Evolutionary conservation across 2,329 filamentous ascomycete species (phyloP).

Genomic region (Fusarium sp.): DNA sequence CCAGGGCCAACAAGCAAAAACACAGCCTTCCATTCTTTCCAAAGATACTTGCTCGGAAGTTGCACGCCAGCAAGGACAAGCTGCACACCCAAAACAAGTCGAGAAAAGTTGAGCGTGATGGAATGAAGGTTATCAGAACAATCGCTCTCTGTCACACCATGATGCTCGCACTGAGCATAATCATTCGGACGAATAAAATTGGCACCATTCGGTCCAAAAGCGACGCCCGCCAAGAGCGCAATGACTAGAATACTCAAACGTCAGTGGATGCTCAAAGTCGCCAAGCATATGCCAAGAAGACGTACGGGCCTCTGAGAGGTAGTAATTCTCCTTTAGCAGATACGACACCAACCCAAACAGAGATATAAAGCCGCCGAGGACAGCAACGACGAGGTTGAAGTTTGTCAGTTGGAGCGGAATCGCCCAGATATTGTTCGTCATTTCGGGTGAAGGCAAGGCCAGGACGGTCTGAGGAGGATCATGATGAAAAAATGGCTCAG

Average conservation of each 20-base stretch:
- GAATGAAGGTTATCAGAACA: slow-evolving; percentile 66
- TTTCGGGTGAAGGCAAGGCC: neutral
- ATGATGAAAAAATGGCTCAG: neutral
- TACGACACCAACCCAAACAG: slow-evolving; percentile 92
- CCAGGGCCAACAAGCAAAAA: slow-evolving; percentile 78
- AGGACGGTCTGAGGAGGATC: neutral
- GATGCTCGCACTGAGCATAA: slow-evolving; percentile 64
- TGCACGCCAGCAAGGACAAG: slow-evolving; percentile 88
- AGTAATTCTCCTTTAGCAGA: slow-evolving; percentile 86
- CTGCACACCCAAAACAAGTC: slow-evolving; percentile 88
- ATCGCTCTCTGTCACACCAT: neutral
- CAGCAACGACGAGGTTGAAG: slow-evolving; percentile 84
- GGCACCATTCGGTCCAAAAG: slow-evolving; percentile 78
- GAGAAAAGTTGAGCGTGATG: slow-evolving; percentile 83
- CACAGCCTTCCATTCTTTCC: slow-evolving; percentile 79
- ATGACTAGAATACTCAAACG: slow-evolving; percentile 69
- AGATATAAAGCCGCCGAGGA: slow-evolving; percentile 85
- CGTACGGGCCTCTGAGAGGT: slow-evolving; percentile 87
- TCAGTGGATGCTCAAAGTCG: neutral
- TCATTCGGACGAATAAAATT: slow-evolving; percentile 78
- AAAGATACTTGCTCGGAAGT: slow-evolving; percentile 81
- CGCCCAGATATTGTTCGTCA: slow-evolving; percentile 43
- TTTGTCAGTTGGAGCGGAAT: slow-evolving; percentile 67
- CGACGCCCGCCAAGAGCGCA: slow-evolving; percentile 77
- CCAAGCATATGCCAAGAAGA: slow-evolving; percentile 41